Evolutionary conservation across 23 red algal species (phyloP), one percentile per base, ranked within the genome.

Genomic region (Agarophyton chilense): DNA sequence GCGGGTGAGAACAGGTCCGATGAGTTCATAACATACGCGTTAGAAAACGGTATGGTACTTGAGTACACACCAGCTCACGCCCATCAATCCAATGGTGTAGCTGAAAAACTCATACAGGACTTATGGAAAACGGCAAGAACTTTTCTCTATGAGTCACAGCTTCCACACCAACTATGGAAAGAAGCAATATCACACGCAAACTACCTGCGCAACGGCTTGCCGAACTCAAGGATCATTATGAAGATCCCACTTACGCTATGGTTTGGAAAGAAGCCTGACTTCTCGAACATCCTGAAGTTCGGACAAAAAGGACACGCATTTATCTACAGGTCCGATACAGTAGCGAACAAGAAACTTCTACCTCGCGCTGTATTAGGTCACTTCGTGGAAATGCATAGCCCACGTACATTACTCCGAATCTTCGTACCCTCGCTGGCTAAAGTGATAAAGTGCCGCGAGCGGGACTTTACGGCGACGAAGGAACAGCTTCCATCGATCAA

Each of bases 151-250:
- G 81, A 31, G 11, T 66, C 49, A 10, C 9, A 72, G 22, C 81
- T 70, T 8, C 60, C 58, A 7, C 38, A 26, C 0, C 13, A 29
- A 31, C 63, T 85, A 2, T 85, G 53, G 81, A 42, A 33, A 53
- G 56, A 85, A 52, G 81, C 81, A 31, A 85, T 85, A 35, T 42
- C 50, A 1, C 60, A 85, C 49, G 28, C 57, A 26, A 85, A 85
- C 44, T 85, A 61, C 32, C 58, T 85, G 4, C 0, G 81, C 12
- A 67, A 85, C 24, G 13, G 81, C 2, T 21, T 33, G 10, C 81
- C 57, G 10, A 49, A 45, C 32, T 33, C 50, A 13, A 19, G 13
- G 14, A 72, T 52, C 16, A 43, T 9, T 3, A 46, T 31, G 5
- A 8, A 85, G 4, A 50, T 67, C 0, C 81, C 81, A 10, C 35